Evolutionary conservation across 2,329 filamentous ascomycete genomes (phyloP).

Genomic region (Aureobasidium sp.): DNA sequence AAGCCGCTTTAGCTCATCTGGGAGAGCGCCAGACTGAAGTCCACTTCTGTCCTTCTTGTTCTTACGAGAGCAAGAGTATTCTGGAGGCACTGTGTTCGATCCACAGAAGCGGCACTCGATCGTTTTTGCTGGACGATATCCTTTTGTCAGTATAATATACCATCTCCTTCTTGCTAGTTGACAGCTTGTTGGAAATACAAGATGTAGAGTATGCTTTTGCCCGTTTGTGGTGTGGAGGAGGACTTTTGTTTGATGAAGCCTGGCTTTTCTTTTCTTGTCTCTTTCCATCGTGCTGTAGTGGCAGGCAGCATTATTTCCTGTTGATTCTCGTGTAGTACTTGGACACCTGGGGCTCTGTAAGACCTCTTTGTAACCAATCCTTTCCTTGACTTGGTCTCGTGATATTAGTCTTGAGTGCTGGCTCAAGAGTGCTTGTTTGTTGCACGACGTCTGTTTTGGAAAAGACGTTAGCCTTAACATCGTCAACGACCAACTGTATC

Average conservation of each 20-base stretch:
- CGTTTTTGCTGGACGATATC: neutral
- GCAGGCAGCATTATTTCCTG: neutral
- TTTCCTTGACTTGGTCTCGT: too few relatives aligned
- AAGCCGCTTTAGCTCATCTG: slow-evolving; percentile 15
- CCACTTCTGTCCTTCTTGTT: slow-evolving; percentile 3
- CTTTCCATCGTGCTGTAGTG: too few relatives aligned
- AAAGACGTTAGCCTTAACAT: neutral
- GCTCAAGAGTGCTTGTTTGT: too few relatives aligned
- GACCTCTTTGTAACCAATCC: too few relatives aligned
- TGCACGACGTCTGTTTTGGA: too few relatives aligned
- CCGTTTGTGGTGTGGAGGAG: neutral
- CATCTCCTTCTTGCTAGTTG: neutral
- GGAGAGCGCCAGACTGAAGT: slow-evolving; percentile 16
- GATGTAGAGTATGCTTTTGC: neutral
- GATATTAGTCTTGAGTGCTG: too few relatives aligned
- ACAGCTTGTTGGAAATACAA: neutral
- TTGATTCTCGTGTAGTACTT: too few relatives aligned
- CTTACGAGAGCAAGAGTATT: neutral
- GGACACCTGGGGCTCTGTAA: too few relatives aligned
- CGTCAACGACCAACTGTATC: neutral
- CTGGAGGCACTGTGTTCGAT: slow-evolving; percentile 16
- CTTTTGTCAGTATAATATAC: neutral
- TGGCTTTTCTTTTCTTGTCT: neutral
- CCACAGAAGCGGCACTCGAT: slow-evolving; percentile 13
- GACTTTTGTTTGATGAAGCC: neutral